Conservation (phyloP, 2,329 filamentous ascomycete genomes). For the Colletotrichum ledebouriae region DNA sequence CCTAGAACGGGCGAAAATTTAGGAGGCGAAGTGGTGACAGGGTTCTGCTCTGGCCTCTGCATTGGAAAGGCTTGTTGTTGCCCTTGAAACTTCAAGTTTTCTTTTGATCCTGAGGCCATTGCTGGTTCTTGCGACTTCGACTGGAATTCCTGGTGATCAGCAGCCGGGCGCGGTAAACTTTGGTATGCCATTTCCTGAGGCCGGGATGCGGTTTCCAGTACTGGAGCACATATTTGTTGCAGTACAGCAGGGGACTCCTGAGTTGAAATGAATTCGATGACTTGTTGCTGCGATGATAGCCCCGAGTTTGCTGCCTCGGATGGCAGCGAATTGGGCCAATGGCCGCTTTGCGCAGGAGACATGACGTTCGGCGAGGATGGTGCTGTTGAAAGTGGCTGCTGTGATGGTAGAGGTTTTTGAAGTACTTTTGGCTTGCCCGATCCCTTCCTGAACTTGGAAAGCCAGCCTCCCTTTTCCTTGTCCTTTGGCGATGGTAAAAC, state of each 20-base stretch:
- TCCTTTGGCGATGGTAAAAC: conserved; percentile 18
- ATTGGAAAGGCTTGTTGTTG: neutral
- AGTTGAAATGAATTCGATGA: neutral
- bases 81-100: neutral
- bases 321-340: neutral
- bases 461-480: conserved; percentile 42
- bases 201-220: neutral
- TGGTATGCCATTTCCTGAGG: neutral
- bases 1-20: neutral
- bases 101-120: neutral
- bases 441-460: conserved; percentile 41
- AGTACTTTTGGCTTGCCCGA: conserved; percentile 26
- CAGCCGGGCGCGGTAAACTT: too few relatives aligned
- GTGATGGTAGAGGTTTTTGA: conserved; percentile 31
- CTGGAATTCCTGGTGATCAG: neutral
- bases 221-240: neutral
- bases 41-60: too few relatives aligned
- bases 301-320: neutral
- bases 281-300: neutral
- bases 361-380: neutral
- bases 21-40: neutral
- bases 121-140: neutral
- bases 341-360: neutral
- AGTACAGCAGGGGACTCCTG: neutral
- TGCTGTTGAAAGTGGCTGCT: neutral